Evolutionary conservation across 495 filamentous ascomycete genomes (phyloP).

Genomic region (Aspergillus wentii): DNA sequence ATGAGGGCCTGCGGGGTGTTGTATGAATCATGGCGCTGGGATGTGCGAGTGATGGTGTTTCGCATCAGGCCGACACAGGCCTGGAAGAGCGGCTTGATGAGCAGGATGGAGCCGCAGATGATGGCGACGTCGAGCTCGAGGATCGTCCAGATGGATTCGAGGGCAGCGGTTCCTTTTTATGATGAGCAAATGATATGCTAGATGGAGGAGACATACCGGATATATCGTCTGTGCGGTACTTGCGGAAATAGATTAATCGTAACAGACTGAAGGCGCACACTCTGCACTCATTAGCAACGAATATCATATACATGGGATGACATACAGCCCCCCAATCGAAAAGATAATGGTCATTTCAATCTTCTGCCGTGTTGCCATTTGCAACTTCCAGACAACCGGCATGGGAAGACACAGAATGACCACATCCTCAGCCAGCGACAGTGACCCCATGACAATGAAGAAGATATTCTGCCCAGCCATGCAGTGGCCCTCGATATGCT

Average conservation of each 20-base stretch:
- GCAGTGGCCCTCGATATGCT: slow-evolving; percentile 17
- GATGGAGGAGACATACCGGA: slow-evolving; percentile 14
- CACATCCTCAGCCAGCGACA: slow-evolving; percentile 26
- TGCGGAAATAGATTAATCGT: slow-evolving; percentile 17
- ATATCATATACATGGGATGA: background rate
- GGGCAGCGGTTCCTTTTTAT: no score
- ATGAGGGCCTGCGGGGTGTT: no score
- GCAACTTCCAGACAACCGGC: slow-evolving; percentile 23
- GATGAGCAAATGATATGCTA: no score
- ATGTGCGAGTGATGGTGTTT: no score
- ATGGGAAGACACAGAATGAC: slow-evolving; percentile 29
- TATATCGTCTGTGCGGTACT: slow-evolving; percentile 10
- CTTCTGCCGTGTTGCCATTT: slow-evolving; percentile 17
- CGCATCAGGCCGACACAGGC: slow-evolving; percentile 6
- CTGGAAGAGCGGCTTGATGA: slow-evolving; percentile 16
- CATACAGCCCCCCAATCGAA: slow-evolving; percentile 16
- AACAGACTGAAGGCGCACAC: slow-evolving; percentile 20
- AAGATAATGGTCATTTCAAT: slow-evolving; percentile 21
- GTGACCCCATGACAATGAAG: slow-evolving; percentile 14
- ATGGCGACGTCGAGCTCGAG: slow-evolving; percentile 43
- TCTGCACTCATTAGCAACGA: slow-evolving; percentile 5
- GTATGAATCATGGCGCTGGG: no score
- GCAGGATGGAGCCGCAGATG: slow-evolving; percentile 39
- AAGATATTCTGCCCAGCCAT: slow-evolving; percentile 12
- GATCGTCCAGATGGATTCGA: slow-evolving; percentile 41